Percentiles rank a stretch among this genome's conserved stretches.
These are phyloP conservation scores for Pestalotiopsis sp. DNA, from an alignment of 2,329 filamentous ascomycete genomes.

Conservation along the genomic window DNA sequence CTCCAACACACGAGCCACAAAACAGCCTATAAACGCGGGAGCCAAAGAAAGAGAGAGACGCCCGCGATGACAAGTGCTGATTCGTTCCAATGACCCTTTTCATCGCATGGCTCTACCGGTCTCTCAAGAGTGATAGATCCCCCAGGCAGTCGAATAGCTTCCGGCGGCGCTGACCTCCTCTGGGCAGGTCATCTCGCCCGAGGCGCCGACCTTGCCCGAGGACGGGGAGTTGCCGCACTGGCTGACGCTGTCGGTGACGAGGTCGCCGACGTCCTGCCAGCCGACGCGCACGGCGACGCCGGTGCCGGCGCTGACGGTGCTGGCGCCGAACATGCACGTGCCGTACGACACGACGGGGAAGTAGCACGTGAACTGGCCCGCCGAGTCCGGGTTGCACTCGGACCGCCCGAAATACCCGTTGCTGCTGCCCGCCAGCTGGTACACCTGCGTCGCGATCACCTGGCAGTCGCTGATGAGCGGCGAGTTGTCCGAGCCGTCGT, in stretches of 20 bases:
- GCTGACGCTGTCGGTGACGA: conserved; percentile 8
- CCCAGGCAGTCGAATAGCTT: conserved; percentile 4
- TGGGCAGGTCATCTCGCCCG: conserved; percentile 7
- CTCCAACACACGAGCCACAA: too few species aligned
- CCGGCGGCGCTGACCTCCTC: neutral
- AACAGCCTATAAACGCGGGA: too few species aligned
- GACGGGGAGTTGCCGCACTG: conserved; percentile 3
- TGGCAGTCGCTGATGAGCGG: conserved; percentile 13
- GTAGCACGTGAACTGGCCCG: conserved; percentile 11
- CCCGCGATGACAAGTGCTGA: neutral
- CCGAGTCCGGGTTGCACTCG: neutral
- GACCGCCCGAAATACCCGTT: conserved; percentile 11
- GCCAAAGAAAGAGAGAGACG: too few species aligned
- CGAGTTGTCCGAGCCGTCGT: conserved; percentile 10
- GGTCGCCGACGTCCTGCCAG: conserved; percentile 12
- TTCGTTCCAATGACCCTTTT: neutral
- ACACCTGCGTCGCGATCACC: conserved; percentile 7
- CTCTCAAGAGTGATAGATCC: conserved; percentile 4
- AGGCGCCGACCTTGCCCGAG: conserved; percentile 7
- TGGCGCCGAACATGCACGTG: conserved; percentile 11
- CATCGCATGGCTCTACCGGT: neutral
- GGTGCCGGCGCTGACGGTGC: conserved; percentile 2
- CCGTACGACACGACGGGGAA: conserved; percentile 10
- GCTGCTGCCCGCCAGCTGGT: neutral
- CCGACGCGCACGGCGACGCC: conserved; percentile 3